phyloP scores from a whole-genome alignment of 768 basidiomycete species.

The Suillus tomentosus region DNA sequence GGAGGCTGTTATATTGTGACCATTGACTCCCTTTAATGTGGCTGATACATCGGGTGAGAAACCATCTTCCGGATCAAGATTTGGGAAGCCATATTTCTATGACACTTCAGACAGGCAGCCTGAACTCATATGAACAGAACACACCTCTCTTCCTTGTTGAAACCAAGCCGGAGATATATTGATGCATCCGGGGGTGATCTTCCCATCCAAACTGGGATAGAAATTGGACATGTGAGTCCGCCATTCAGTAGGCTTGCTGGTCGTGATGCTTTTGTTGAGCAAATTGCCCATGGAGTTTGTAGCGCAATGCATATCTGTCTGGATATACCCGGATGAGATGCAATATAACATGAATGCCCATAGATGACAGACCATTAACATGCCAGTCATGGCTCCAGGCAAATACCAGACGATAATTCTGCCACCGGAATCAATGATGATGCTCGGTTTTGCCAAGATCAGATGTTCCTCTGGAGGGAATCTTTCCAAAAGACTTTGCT shows the following conservation, averaged over 20 bases:
- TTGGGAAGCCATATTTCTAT: neutral
- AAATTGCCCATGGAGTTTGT: neutral
- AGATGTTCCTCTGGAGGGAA: neutral
- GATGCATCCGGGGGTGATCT: neutral
- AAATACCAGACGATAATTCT: constrained; percentile 6
- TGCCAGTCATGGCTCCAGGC: neutral
- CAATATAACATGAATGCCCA: too few species aligned
- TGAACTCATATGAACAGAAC: neutral
- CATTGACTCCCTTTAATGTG: neutral
- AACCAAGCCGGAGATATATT: constrained; percentile 6
- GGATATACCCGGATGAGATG: neutral
- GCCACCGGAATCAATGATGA: neutral
- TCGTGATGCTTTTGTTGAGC: neutral
- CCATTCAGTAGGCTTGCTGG: neutral
- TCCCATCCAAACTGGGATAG: neutral
- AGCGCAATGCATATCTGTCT: neutral
- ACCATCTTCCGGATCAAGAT: neutral
- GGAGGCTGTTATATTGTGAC: neutral
- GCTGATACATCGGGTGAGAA: neutral
- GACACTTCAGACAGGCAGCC: neutral
- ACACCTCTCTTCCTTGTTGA: constrained; percentile 5
- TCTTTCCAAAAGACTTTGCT: neutral
- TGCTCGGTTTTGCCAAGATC: neutral
- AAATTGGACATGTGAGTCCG: neutral
- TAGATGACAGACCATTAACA: neutral